Evolutionary conservation across 352 stramenopile genomes (phyloP).

Genomic region (Pythium insidiosum): DNA sequence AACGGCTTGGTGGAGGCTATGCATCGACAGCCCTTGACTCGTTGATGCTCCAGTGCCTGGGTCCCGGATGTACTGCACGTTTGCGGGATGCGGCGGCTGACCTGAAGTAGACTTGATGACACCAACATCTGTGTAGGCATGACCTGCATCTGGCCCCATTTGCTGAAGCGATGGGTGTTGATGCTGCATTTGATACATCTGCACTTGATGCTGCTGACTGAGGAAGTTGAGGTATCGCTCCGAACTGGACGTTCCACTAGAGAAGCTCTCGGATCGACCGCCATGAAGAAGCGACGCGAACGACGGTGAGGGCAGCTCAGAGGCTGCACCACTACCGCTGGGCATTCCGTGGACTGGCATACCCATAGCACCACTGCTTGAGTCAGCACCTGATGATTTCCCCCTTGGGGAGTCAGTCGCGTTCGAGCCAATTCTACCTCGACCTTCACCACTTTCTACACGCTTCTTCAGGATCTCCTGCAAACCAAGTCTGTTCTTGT

Average conservation of each 20-base stretch:
- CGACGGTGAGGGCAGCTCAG: conserved; percentile 5
- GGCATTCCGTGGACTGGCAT: no score
- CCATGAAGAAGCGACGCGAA: conserved; percentile 28
- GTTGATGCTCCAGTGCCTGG: conserved; percentile 21
- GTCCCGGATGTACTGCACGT: background rate
- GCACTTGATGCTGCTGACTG: conserved; percentile 82
- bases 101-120: no score
- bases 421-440: background rate
- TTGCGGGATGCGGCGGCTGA: background rate
- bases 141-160: no score
- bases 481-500: conserved; percentile 87
- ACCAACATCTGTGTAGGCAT: no score
- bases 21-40: conserved; percentile 35
- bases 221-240: conserved; percentile 79
- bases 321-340: no score
- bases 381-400: background rate
- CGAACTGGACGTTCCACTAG: conserved; percentile 32
- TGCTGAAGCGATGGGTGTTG: conserved; percentile 28
- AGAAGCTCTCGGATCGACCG: conserved; percentile 30
- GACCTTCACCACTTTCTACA: conserved; percentile 30
- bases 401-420: conserved; percentile 5
- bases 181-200: conserved; percentile 82
- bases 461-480: conserved; percentile 83
- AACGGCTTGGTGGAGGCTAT: conserved; percentile 47
- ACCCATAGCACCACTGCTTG: background rate